Base-by-base conservation (phyloP, 768 basidiomycete genomes). In the Boletus vermiculosoides region DNA sequence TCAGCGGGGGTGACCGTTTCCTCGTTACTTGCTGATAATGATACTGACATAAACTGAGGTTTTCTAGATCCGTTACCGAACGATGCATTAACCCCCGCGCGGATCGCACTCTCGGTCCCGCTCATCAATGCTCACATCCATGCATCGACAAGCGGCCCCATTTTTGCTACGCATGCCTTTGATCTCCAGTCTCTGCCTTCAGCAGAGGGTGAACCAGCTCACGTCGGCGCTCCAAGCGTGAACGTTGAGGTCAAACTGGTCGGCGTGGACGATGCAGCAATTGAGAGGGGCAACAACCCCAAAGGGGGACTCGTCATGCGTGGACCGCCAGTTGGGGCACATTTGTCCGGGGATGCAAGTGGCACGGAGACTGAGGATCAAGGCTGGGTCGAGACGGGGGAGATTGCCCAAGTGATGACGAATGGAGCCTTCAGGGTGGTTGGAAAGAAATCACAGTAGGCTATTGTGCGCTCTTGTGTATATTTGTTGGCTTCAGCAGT, bases 241-340 rank as follows among this genome's bases (percentile, higher is more conserved):
- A 95, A 95, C 64, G 77, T 94, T 0, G 95, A 97, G 71, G 85
- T 82, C 6, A 88, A 93, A 67, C 77, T 98, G n/a, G 66, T 80
- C 0, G 85, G 80, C 0, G 81, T 91, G 11, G 76, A 86, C 42
- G 91, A 95, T 52, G 77, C 76, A 1, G 70, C 72, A 11, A 76
- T 92, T 9, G 91, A 91, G 67, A 72, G 63, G 3, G 90, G 88
- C 3, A 79, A 61, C 3, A 87, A 92, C 63, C 90, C 90, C 2
- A 71, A 66, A 8, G 92, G 91, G 1, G 66, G 69, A 25, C 71
- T 93, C 45, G 55, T 80, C 36, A 78, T 91, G 13, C 78, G 89
- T 10, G 93, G 93, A 4, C 92, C 93, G 3, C 77, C 86, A 1
- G 82, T 94, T 20, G 88, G 88, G 16, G 79, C 76, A 58, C 64